Base-by-base conservation (phyloP, 2,329 filamentous ascomycete genomes). In the Ophiostoma triangulosporum region DNA sequence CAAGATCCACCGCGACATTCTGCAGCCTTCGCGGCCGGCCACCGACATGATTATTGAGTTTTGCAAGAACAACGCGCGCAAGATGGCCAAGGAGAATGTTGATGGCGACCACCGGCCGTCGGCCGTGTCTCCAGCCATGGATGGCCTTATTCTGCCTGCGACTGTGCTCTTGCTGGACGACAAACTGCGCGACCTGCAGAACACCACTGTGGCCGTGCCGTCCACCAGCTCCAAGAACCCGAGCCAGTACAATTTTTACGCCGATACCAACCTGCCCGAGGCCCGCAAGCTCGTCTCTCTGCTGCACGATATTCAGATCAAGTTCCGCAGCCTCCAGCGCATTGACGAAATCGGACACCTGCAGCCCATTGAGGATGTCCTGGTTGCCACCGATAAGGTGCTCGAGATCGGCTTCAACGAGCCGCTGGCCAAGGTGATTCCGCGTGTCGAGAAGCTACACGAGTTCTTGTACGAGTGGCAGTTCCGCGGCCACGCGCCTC, bases 391-490 rank as follows among this genome's bases (percentile, higher is more conserved):
- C 63, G 78, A 86, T 54, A 82, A 86, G 59, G 73, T 95, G 0
- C 74, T 95, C 2, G 77, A 83, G 53, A 80, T 95, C 61, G 75
- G 80, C 22, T 83, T 96, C 61, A 78, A 80, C 1, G 89, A 95
- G 54, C 90, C 93, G 0, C 73, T 98, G 4, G 89, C 89, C 1
- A 90, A 86, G 62, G 81, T 95, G 54, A 78, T 98, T 51, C 86
- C 85, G 1, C 88, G 86, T 63, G 76, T 93, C 3, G 94, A 99
- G 66, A 88, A 91, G 58, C 74, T 99, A 4, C 87, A 97, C 67
- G 76, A 75, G 0, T 83, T 84, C 59, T 79, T 98, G 49, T 84
- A 96, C 58, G 89, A 97, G 67, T 99, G 93, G 93, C 89, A 98
- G 65, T 81, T 81, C 63, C 80, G 80, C 32, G 83, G 85, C 40